phyloP scores from a whole-genome alignment of 768 basidiomycete genomes.

The Paxillus involutus region DNA sequence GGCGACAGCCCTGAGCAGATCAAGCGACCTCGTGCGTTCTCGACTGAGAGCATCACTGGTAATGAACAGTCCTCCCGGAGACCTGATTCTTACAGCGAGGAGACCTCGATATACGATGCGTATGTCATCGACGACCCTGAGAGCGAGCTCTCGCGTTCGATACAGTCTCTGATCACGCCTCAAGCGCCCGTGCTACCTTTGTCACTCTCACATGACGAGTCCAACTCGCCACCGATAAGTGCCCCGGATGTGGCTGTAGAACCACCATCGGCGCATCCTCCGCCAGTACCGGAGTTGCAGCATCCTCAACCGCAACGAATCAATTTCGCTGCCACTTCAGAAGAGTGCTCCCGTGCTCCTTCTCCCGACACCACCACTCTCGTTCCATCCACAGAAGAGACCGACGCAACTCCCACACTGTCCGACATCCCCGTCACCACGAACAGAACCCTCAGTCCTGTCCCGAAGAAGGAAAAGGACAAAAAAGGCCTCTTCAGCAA shows the following conservation, averaged over 20 bases:
- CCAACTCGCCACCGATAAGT: background rate
- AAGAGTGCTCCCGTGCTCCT: constrained; percentile 53
- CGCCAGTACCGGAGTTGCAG: constrained; percentile 47
- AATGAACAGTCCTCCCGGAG: constrained; percentile 42
- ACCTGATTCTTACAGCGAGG: constrained; percentile 80
- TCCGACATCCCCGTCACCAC: constrained; percentile 16
- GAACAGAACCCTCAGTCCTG: constrained; percentile 26
- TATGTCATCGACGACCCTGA: constrained; percentile 67
- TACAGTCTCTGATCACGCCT: constrained; percentile 18
- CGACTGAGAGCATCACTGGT: constrained; percentile 37
- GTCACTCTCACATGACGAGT: constrained; percentile 20
- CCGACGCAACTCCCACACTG: constrained; percentile 25
- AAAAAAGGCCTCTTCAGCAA: constrained; percentile 68
- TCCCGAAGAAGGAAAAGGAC: constrained; percentile 66
- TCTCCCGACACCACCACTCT: constrained; percentile 48
- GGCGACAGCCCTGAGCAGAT: constrained; percentile 47
- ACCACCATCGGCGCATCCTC: constrained; percentile 32
- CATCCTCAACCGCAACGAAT: constrained; percentile 66
- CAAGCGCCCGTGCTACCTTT: constrained; percentile 24
- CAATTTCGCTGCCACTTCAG: constrained; percentile 31
- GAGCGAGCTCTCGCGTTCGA: constrained; percentile 25
- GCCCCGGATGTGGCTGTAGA: constrained; percentile 13
- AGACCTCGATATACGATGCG: constrained; percentile 80
- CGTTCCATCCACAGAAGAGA: constrained; percentile 24
- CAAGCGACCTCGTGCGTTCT: constrained; percentile 34